phyloP scores from a whole-genome alignment of 148 eudicot genomes.

The Drosera capensis region DNA sequence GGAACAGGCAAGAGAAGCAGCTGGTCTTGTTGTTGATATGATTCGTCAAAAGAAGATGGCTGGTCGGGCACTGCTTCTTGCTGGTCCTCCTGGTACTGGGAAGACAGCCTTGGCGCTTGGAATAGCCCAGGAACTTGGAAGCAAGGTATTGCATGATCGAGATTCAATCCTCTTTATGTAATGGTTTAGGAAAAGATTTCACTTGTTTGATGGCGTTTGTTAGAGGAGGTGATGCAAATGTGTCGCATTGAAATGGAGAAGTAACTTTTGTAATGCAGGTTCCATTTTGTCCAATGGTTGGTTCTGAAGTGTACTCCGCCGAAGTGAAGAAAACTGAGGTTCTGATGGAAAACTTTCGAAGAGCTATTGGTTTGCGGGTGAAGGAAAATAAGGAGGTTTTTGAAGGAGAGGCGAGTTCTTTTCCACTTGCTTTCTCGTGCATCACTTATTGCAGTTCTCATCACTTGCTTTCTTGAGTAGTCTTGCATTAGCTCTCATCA shows the following conservation, averaged over 20 bases:
- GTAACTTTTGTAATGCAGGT: no score
- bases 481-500: no score
- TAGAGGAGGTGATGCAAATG: no score
- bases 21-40: slow-evolving; percentile 85
- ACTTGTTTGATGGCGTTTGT: no score
- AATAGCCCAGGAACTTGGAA: slow-evolving; percentile 78
- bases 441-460: background rate
- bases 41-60: slow-evolving; percentile 91
- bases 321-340: slow-evolving; percentile 99
- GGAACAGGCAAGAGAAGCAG: slow-evolving; percentile 65
- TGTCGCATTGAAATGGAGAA: no score
- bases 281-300: slow-evolving; percentile 99
- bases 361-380: slow-evolving; percentile 93
- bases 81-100: slow-evolving; percentile 88
- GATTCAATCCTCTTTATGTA: no score
- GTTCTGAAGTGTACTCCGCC: slow-evolving; percentile 94
- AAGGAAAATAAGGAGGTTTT: slow-evolving; percentile 97
- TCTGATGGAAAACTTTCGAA: slow-evolving; percentile 85
- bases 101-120: slow-evolving; percentile 92
- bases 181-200: no score
- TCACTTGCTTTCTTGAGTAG: no score
- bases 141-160: no score
- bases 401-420: slow-evolving; percentile 81
- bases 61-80: slow-evolving; percentile 61
- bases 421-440: background rate